Conservation (phyloP, 345 rosid species). For the Dimocarpus longan region DNA sequence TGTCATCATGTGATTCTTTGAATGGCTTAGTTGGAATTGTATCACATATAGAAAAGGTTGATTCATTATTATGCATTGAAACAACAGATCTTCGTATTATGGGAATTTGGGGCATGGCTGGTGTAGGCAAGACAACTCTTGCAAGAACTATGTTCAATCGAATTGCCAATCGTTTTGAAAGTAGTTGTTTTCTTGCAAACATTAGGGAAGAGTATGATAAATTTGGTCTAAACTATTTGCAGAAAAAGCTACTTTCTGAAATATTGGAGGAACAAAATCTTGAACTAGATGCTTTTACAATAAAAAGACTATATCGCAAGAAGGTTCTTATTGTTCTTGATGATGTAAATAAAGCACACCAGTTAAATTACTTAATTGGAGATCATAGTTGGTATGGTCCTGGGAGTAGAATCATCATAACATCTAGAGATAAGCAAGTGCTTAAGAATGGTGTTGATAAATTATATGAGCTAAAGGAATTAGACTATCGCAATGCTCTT, state of each 20-base stretch:
- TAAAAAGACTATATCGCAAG: background rate
- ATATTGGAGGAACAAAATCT: background rate
- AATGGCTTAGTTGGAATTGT: constrained; percentile 14
- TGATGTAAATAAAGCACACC: constrained; percentile 1
- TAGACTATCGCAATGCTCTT: background rate
- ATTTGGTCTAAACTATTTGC: background rate
- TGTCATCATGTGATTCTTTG: too few species aligned
- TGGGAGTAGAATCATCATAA: constrained; percentile 19
- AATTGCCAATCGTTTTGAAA: constrained; percentile 24
- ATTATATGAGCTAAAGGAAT: background rate
- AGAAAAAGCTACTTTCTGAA: constrained; percentile 7
- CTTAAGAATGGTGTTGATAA: background rate
- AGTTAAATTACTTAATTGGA: background rate
- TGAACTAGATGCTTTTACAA: background rate
- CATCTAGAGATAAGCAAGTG: constrained; percentile 8
- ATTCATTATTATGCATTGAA: background rate
- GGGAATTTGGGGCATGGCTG: constrained; percentile 33
- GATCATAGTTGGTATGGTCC: constrained; percentile 8
- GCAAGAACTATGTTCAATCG: constrained; percentile 32
- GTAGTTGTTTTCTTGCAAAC: constrained; percentile 32
- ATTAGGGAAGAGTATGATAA: constrained; percentile 25
- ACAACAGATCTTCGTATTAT: background rate
- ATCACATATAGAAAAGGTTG: background rate
- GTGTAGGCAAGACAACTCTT: constrained; percentile 37
- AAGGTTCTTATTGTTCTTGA: constrained; percentile 22